Conservation (phyloP, 176 grass and related monocot genomes). For the Rhynchospora tenuis region DNA sequence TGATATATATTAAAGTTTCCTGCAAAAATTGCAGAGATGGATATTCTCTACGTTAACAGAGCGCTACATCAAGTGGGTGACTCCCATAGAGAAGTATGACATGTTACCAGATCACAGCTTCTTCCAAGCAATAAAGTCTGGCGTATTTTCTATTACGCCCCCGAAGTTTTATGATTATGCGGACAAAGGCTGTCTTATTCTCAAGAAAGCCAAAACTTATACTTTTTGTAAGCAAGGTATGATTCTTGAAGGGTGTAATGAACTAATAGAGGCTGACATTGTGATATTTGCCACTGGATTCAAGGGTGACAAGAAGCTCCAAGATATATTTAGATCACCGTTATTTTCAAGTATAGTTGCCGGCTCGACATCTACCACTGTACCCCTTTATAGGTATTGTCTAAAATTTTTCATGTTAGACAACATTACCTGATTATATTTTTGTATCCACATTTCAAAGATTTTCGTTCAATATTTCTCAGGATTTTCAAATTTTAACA, state of each 20-base stretch:
- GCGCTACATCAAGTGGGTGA: constrained; percentile 23
- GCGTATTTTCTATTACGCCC: constrained; percentile 25
- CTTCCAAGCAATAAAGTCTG: constrained; percentile 23
- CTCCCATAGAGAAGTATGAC: constrained; percentile 33
- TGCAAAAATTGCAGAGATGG: constrained; percentile 30
- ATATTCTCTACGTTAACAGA: constrained; percentile 26
- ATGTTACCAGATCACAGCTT: constrained; percentile 45
- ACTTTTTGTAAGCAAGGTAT: constrained; percentile 37
- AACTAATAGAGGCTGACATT: constrained; percentile 12
- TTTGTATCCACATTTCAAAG: neutral
- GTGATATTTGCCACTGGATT: constrained; percentile 50
- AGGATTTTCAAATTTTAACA: no score
- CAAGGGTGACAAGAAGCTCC: constrained; percentile 43
- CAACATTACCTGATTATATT: neutral
- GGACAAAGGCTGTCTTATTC: constrained; percentile 31
- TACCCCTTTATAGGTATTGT: constrained; percentile 20
- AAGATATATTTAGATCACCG: constrained; percentile 27
- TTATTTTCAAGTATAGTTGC: constrained; percentile 20
- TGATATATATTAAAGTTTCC: neutral
- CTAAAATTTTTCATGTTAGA: neutral
- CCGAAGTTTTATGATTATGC: constrained; percentile 35
- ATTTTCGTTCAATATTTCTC: neutral
- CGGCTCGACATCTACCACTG: constrained; percentile 14
- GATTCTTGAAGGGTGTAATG: constrained; percentile 15
- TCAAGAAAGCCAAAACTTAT: constrained; percentile 26